Evolutionary conservation across 73 alveolate genomes (phyloP).

Genomic region (Diophrys sp.): DNA sequence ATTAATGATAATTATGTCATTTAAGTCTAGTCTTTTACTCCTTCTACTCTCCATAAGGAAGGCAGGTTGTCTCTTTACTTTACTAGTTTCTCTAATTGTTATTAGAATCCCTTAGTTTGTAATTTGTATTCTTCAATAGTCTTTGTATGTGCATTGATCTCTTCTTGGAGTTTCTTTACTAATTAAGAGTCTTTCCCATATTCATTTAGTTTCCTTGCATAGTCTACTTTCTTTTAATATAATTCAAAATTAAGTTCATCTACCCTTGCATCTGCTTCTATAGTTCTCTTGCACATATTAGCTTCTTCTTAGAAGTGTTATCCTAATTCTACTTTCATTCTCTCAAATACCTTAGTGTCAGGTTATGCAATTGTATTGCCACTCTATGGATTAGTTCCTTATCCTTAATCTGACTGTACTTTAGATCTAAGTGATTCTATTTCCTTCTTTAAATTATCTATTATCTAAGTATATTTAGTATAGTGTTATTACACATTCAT

Average conservation of each 20-base stretch:
- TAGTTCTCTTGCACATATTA: neutral
- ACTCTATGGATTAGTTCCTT: neutral
- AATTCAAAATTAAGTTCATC: neutral
- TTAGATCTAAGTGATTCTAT: neutral
- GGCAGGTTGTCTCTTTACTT: neutral
- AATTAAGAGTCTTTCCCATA: neutral
- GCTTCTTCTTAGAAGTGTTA: neutral
- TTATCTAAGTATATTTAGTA: neutral
- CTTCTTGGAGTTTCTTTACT: neutral
- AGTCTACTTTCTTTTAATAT: neutral
- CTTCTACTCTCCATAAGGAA: neutral
- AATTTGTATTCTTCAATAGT: neutral
- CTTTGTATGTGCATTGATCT: neutral
- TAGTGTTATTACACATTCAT: neutral
- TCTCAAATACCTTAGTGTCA: neutral
- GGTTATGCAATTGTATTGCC: neutral
- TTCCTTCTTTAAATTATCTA: neutral
- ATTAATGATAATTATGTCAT: too few species aligned
- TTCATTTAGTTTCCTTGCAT: neutral
- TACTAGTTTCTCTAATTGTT: neutral
- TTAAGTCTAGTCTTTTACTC: neutral
- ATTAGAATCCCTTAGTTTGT: neutral
- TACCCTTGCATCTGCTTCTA: neutral
- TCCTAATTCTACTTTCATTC: neutral
- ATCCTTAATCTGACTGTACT: neutral